phyloP scores from a whole-genome alignment of 139 green algal species.

The Haematococcus sp. region DNA sequence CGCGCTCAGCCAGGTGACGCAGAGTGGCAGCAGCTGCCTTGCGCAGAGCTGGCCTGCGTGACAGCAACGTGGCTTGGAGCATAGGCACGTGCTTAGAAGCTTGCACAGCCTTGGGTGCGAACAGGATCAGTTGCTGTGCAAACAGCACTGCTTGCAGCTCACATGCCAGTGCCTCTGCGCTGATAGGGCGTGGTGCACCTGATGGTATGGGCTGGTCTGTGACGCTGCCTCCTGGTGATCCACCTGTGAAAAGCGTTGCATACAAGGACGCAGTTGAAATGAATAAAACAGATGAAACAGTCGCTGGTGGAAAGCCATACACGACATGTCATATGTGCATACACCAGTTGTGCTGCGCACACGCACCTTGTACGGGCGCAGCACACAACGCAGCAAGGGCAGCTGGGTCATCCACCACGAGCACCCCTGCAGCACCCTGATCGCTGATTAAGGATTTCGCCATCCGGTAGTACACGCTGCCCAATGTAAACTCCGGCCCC shows the following conservation, averaged over 20 bases:
- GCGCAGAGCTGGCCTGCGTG: slow-evolving; percentile 71
- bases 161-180: slow-evolving; percentile 14
- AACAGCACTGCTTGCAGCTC: slow-evolving; percentile 75
- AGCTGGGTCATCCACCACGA: neutral
- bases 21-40: slow-evolving; percentile 82
- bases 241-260: too few species aligned
- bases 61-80: slow-evolving; percentile 55
- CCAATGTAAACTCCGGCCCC: slow-evolving; percentile 81
- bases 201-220: too few species aligned
- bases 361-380: neutral
- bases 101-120: slow-evolving; percentile 81
- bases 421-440: neutral
- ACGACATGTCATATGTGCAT: neutral
- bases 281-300: too few species aligned
- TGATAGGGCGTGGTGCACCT: neutral
- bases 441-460: slow-evolving; percentile 50
- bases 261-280: too few species aligned
- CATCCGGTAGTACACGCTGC: slow-evolving; percentile 56
- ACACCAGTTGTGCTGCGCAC: too few species aligned
- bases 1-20: slow-evolving; percentile 81
- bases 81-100: slow-evolving; percentile 34
- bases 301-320: too few species aligned
- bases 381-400: neutral
- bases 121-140: slow-evolving; percentile 91
- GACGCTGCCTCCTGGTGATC: too few species aligned